Evolutionary conservation across 2,329 filamentous ascomycete species (phyloP), one percentile per base, ranked within the genome.

Genomic region (Trichoderma semiorbis): DNA sequence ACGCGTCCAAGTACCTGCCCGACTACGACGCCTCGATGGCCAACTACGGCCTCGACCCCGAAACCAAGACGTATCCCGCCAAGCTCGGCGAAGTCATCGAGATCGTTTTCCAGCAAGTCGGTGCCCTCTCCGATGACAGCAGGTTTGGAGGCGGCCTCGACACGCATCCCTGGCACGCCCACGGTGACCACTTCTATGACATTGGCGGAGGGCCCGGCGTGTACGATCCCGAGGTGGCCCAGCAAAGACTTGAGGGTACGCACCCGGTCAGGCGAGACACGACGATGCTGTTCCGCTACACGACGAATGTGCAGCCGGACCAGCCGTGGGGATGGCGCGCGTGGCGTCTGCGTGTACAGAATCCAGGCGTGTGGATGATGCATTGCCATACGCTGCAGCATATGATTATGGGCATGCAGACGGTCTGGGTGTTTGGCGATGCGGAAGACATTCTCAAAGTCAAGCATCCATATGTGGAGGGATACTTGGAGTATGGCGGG

Each of bases 341-440:
- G 0, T 91, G 89, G 89, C 81, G 89, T 11, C 78, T 90, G 1
- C 76, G 81, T 5, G 77, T 85, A 1, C 77, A 81, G 14, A 50
- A 73, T 32, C 58, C 72, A 0, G 89, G 88, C 0, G 87, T 87
- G 3, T 90, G 87, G 87, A 87, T 90, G 86, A 81, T 90, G 73
- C 88, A 90, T 77, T 90, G 88, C 73, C 88, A 90, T 76, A 84
- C 87, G 18, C 74, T 87, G 64, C 84, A 85, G 69, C 88, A 90
- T 76, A 87, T 88, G 83, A 79, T 87, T 21, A 89, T 89, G 72
- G 74, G 85, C 75, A 79, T 80, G 83, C 68, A 75, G 39, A 77
- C 70, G 14, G 73, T 78, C 18, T 76, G 74, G 76, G 71, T 77
- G 6, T 75, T 77, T 74, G 78, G 78, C 7, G 74, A 78, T 58